These are phyloP conservation scores for Fermentozyma sake DNA, from an alignment of 1,139 yeast species.

Conservation along the genomic window DNA sequence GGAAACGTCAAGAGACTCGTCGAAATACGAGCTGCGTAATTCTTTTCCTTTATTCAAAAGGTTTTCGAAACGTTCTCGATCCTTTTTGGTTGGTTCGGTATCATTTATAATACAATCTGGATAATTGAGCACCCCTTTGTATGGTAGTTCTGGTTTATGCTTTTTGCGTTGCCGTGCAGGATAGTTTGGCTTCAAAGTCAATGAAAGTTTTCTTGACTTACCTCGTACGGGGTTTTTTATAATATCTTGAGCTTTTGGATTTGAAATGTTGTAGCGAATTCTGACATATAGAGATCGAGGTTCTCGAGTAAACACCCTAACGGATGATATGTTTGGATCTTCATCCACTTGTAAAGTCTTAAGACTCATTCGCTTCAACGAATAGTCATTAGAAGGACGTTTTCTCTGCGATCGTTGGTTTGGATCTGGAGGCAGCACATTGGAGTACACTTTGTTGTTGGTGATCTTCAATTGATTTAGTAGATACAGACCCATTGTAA, in stretches of 20 bases:
- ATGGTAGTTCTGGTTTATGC: slow-evolving; percentile 63
- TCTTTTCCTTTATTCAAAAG: slow-evolving; percentile 22
- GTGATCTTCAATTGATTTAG: slow-evolving; percentile 25
- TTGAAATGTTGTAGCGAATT: neutral
- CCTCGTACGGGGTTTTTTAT: too few species aligned
- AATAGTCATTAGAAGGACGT: slow-evolving; percentile 10
- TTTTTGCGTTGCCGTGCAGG: too few species aligned
- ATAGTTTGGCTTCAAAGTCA: too few species aligned
- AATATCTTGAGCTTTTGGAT: too few species aligned
- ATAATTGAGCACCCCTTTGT: slow-evolving; percentile 56
- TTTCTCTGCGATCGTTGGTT: slow-evolving; percentile 6
- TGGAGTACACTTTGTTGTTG: slow-evolving; percentile 22
- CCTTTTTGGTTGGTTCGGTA: slow-evolving; percentile 56
- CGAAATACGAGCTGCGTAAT: slow-evolving; percentile 7
- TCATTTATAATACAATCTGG: slow-evolving; percentile 57
- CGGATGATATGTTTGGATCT: too few species aligned
- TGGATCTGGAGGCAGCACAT: slow-evolving; percentile 8
- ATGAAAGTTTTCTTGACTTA: too few species aligned
- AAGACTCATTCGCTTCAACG: slow-evolving; percentile 10
- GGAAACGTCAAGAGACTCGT: slow-evolving; percentile 1
- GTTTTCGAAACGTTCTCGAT: slow-evolving; percentile 44
- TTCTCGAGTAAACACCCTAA: too few species aligned
- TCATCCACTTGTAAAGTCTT: too few species aligned
- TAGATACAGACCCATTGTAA: slow-evolving; percentile 16
- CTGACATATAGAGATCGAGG: slow-evolving; percentile 2